phyloP scores from a whole-genome alignment of 805 yeast genomes.

The Saturnispora besseyi region DNA sequence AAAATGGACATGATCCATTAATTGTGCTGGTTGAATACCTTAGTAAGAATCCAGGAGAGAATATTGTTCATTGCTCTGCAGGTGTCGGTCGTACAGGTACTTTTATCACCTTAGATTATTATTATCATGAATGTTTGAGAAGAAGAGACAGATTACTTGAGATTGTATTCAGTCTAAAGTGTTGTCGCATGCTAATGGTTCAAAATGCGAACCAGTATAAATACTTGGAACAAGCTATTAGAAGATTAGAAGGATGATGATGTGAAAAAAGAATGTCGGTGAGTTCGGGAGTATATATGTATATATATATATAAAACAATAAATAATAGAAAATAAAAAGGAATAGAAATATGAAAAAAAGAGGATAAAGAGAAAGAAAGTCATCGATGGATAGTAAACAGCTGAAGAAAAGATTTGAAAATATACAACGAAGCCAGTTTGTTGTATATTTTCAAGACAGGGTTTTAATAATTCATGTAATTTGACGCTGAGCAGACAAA shows the following conservation, averaged over 20 bases:
- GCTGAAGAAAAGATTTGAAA: too few species aligned
- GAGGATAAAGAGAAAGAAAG: too few species aligned
- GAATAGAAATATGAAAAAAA: too few species aligned
- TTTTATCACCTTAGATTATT: slow-evolving; percentile 38
- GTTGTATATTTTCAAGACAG: too few species aligned
- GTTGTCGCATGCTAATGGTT: slow-evolving; percentile 46
- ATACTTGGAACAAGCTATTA: slow-evolving; percentile 37
- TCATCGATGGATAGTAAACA: too few species aligned
- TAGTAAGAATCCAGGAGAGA: slow-evolving; percentile 8
- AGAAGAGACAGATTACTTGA: slow-evolving; percentile 30
- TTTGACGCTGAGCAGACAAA: too few species aligned
- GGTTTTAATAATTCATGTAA: too few species aligned
- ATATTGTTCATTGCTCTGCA: slow-evolving; percentile 47
- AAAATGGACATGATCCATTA: slow-evolving; percentile 5
- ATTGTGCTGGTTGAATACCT: slow-evolving; percentile 1
- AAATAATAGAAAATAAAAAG: too few species aligned
- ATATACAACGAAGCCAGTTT: too few species aligned
- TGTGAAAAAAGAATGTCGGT: slow-evolving; percentile 4
- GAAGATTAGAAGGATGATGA: slow-evolving; percentile 5
- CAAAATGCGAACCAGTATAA: slow-evolving; percentile 42
- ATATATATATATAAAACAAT: too few species aligned
- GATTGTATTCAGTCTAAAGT: slow-evolving; percentile 36
- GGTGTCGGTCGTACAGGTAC: slow-evolving; percentile 55
- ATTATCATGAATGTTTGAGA: slow-evolving; percentile 13
- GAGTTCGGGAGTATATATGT: too few species aligned